A percentile compares a stretch with the other conserved stretches of the same genome.
Evolutionary conservation across 352 stramenopile genomes (phyloP).

Genomic region (Lagenidium sp.): DNA sequence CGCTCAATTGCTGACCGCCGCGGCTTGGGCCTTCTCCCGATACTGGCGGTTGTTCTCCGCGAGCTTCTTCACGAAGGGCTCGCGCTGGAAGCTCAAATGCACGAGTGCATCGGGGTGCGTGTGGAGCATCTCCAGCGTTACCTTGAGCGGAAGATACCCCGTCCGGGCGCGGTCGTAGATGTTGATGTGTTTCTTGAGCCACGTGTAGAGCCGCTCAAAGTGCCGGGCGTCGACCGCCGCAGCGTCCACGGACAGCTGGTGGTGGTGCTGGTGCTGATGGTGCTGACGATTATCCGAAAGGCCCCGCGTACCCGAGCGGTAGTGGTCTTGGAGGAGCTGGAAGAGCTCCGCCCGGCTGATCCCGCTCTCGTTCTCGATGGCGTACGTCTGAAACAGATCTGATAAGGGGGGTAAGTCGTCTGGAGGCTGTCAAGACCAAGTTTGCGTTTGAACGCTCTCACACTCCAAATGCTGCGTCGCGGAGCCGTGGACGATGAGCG

Average conservation of each 20-base stretch:
- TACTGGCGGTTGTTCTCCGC: constrained; percentile 41
- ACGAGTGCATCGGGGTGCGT: constrained; percentile 28
- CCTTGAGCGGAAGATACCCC: constrained; percentile 23
- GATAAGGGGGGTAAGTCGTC: too few relatives aligned
- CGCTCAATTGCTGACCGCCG: constrained; percentile 10
- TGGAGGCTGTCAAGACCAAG: too few relatives aligned
- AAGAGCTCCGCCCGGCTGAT: constrained; percentile 49
- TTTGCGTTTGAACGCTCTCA: too few relatives aligned
- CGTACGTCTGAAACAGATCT: constrained; percentile 55
- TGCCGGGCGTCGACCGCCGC: constrained; percentile 21
- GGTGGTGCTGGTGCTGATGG: constrained; percentile 1
- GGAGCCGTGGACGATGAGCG: constrained; percentile 31
- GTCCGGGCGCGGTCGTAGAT: constrained; percentile 26
- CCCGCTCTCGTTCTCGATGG: constrained; percentile 34
- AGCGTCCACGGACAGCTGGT: background rate
- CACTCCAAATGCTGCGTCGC: constrained; percentile 46
- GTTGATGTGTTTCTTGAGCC: constrained; percentile 61
- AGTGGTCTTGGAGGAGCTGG: constrained; percentile 50
- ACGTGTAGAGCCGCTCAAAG: constrained; percentile 64
- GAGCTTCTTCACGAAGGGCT: constrained; percentile 27
- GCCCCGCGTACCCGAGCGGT: background rate
- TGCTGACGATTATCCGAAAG: background rate
- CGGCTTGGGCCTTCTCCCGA: constrained; percentile 22
- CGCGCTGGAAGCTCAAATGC: constrained; percentile 39
- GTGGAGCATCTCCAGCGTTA: constrained; percentile 34